Base-by-base conservation (phyloP, 768 basidiomycete genomes). In the Tulasnella sp. region DNA sequence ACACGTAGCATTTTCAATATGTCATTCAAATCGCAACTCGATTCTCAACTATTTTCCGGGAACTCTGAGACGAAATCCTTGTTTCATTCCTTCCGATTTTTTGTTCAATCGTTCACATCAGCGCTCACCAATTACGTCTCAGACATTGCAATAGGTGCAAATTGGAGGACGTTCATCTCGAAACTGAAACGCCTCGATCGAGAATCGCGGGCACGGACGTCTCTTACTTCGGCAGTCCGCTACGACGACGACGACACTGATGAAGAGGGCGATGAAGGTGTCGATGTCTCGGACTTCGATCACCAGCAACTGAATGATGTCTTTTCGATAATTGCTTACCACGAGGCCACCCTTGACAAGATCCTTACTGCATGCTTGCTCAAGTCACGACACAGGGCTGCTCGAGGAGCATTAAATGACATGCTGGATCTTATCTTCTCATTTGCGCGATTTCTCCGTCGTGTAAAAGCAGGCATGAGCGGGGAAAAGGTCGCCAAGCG, bases 61-160 rank as follows among this genome's bases (percentile, higher is more conserved):
- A 63, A 80, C 32, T 61, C 70, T 0, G 57, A 70, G 29, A 71
- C 76, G 37, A 72, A 74, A 50, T 72, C 69, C 56, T 64, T 74
- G 8, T 67, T 87, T 3, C 66, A 80, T 6, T 75, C 78, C 56
- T 80, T 89, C 58, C 77, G 86, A 39, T 89, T 88, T 59, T 68
- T 77, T 34, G 76, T 78, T 1, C 78, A 85, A 22, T 69, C 77
- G 4, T 88, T 91, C 65, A 68, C 89, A 33, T 69, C 67, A 15
- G 71, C 68, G n/a, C 68, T 92, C 27, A 75, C 76, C 3, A 67
- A 73, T 29, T 89, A 92, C 57, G 69, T 88, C 19, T 80, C 81
- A 48, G 85, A 89, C 62, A 76, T 75, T n/a, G 89, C 78, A 2
- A 87, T 93, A 52, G 74, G 78, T 10, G 77, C 76, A 25, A 81